Evolutionary conservation across 768 basidiomycete species (phyloP), one percentile per base, ranked within the genome.

Genomic region (Panus rudis): DNA sequence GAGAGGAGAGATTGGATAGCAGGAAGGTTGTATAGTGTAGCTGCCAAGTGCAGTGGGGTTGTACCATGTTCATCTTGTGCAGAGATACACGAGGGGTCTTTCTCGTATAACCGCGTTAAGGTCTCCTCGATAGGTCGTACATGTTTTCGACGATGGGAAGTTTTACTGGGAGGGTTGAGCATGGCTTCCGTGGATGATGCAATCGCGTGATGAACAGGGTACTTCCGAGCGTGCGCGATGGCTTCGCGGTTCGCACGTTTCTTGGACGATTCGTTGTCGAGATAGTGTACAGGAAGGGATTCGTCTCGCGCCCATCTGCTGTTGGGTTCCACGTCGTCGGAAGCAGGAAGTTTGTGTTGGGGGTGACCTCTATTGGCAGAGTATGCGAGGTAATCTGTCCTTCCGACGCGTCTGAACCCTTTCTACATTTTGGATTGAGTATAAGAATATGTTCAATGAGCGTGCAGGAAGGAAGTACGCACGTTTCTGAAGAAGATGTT

Each of bases 401-500:
- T 47, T 16, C 52, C 54, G 5, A 56, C 42, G 6, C 54, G 43
- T 2, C 54, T 46, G 39, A 52, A 56, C 12, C 42, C 31, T 23
- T 53, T 51, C 54, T 56, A 26, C 2, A 37, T 13, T 3, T 14
- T 10, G 4, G 37, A 19, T 41, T 26, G 13, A 32, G 38, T 7
- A 32, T 13, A 12, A 5, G 6, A 21, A 27, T 4, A 27, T 12
- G 3, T 21, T 24, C 4, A 17, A 16, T 35, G 38, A 3, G 13
- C 11, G 17, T 6, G 19, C 8, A 23, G 25, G 25, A 12, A 22
- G 21, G 42, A 3, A 7, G 10, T 3, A 16, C 34, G 2, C 31
- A 52, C 54, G 41, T 54, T 54, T 20, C 38, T 47, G 34, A 52
- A 56, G 20, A 54, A 43, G n/a, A n/a, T n/a, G n/a, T n/a, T n/a